Evolutionary conservation across 805 yeast genomes (phyloP).

Genomic region (Candida anglica): DNA sequence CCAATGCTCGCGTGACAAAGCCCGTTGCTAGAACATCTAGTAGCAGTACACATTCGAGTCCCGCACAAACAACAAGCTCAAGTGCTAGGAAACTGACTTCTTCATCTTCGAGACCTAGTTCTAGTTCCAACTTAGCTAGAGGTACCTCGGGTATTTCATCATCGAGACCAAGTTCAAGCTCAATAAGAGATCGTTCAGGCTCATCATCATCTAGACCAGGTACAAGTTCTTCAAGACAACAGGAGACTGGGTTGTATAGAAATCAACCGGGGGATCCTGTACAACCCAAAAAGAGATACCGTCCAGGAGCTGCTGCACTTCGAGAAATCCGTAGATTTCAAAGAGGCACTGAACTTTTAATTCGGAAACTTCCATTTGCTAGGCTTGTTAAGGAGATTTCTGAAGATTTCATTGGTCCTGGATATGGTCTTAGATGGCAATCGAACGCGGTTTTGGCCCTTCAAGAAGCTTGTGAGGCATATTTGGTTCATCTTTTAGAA

Average conservation of each 20-base stretch:
- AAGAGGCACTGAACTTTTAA: conserved; percentile 59
- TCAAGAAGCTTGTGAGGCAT: conserved; percentile 82
- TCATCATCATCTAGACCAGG: background rate
- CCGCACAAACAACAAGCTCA: no score
- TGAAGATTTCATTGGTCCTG: conserved; percentile 49
- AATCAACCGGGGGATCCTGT: conserved; percentile 56
- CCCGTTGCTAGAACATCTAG: background rate
- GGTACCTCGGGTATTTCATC: no score
- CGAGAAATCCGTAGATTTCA: conserved; percentile 68
- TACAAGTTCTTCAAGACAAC: conserved; percentile 2
- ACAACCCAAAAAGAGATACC: conserved; percentile 39
- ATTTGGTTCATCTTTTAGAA: conserved; percentile 65
- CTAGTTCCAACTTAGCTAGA: no score
- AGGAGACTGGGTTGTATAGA: conserved; percentile 35
- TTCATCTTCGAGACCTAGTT: no score
- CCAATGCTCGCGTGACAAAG: no score
- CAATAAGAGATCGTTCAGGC: no score
- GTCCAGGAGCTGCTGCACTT: conserved; percentile 64
- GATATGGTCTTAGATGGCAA: conserved; percentile 70
- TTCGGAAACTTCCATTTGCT: conserved; percentile 75
- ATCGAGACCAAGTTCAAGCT: no score
- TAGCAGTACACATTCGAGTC: background rate
- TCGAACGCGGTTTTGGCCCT: conserved; percentile 71
- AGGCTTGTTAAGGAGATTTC: conserved; percentile 73
- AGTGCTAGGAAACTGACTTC: no score